Percentiles rank a stretch among this genome's conserved stretches.
Evolutionary conservation across 2,329 filamentous ascomycete genomes (phyloP).

Genomic region (Cytospora mali): DNA sequence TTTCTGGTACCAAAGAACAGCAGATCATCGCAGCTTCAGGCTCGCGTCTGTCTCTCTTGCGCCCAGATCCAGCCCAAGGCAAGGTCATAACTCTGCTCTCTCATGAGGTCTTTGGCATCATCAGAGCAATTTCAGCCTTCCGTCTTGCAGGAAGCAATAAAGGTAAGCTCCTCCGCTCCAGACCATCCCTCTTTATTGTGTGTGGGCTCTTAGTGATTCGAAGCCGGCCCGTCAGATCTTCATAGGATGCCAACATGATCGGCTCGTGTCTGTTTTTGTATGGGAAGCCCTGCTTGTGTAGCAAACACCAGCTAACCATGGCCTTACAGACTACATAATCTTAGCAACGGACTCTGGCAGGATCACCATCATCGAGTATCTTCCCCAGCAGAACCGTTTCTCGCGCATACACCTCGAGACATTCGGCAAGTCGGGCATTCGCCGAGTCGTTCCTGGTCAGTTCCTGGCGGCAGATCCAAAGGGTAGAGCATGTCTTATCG

Average conservation of each 20-base stretch:
- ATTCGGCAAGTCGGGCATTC: conserved; percentile 94
- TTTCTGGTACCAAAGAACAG: conserved; percentile 94
- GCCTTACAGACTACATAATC: conserved; percentile 82
- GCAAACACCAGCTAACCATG: conserved; percentile 19
- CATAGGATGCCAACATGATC: conserved; percentile 27
- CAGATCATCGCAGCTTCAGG: conserved; percentile 94
- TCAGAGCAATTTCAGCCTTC: conserved; percentile 85
- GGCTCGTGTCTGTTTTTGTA: conserved; percentile 29
- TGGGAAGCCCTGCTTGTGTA: conserved; percentile 9
- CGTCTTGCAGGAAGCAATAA: conserved; percentile 91
- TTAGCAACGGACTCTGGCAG: conserved; percentile 94
- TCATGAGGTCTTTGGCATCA: conserved; percentile 95
- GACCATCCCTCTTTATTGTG: conserved; percentile 35
- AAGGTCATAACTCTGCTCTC: conserved; percentile 85
- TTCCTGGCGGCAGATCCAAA: conserved; percentile 96
- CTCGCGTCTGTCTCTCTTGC: conserved; percentile 83
- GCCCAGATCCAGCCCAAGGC: conserved; percentile 81
- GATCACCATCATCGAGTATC: conserved; percentile 91
- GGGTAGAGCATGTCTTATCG: conserved; percentile 90
- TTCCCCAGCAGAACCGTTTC: conserved; percentile 84
- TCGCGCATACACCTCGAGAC: conserved; percentile 92
- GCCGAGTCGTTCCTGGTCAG: conserved; percentile 91
- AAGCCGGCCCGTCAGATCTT: conserved; percentile 59
- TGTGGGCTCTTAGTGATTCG: conserved; percentile 71
- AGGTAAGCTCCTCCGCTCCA: conserved; percentile 66